Base-by-base conservation (phyloP, 805 yeast species). In the Millerozyma miso region DNA sequence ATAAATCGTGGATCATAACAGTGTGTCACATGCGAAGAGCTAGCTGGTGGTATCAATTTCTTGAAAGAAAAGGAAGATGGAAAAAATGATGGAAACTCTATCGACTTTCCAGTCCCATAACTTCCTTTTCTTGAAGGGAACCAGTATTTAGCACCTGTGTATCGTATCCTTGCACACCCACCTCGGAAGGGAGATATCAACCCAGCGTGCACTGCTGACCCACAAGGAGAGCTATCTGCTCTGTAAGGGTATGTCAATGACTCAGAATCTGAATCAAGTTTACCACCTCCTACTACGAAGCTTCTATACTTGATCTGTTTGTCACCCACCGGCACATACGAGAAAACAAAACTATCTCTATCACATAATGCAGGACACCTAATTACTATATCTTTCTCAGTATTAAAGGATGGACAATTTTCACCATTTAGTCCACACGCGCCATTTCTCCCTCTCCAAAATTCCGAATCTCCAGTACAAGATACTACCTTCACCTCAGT, bases 341-440 rank as follows among this genome's bases (percentile, higher is more conserved):
- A 79, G 59, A 81, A 90, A 0, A 88, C 76, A 81, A 85, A 80
- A 31, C 89, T 81, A 26, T 80, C 86, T 29, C 83, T 66, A 50
- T 83, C 88, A 63, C 98, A 90, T 29, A 89, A 66, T 0, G 97
- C 95, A 0, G 96, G 96, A 60, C 98, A 90, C 50, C 88, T 71
- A 54, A 89, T 72, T 3, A 75, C 60, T 19, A 83, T 72, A 38
- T 69, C 72, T 16, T 75, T 76, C 20, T 67, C 60, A 12, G 40
- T 41, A 2, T 56, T 63, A 37, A 73, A 63, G 0, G 80, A 75
- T 1, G 57, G 62, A 61, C 96, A 88, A 5, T 66, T 47, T n/a
- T 67, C 59, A 1, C 83, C 96, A 49, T 82, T 68, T 7, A 83
- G 50, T 0, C 97, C 97, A 70, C 97, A 90, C 0, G 69, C 73